Evolutionary conservation across 257 asterid species (phyloP), one percentile per base, ranked within the genome.

Genomic region (Nicotiana knightiana): DNA sequence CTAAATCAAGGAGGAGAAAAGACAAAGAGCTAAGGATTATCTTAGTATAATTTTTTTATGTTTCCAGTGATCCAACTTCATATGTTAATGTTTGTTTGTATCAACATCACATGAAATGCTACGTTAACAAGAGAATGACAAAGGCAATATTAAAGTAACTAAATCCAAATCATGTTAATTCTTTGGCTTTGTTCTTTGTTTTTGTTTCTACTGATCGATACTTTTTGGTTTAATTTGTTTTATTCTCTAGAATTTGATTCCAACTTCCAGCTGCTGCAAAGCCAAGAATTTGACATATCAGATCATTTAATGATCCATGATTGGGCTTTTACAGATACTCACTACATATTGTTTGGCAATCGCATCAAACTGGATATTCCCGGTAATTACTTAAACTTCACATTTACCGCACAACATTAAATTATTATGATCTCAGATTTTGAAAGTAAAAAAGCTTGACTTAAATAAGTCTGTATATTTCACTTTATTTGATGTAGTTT

Each of bases 271-370:
- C 76, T 93, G 83, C 57, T 94, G 68, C 92, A 91, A 82, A 92
- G 94, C 86, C 93, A 90, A 83, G 98, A 94, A 82, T 96, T 91
- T 86, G 85, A 76, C 86, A 93, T 96, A 68, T 94, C 97, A 0
- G 99, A 96, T 81, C 99, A 96, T 76, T 85, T 96, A 80, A 96
- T 96, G 99, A 93, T 94, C 84, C 99, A 96, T 67, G 99, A 96
- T 86, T 96, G 99, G 98, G 99, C 99, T 30, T 92, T 91, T 79
- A 96, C 99, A 0, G 97, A 94, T 81, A 87, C 87, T 75, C 91
- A 93, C 77, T 96, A 96, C 90, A 91, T 96, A 76, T 82, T 96
- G 85, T 94, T 94, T 78, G 99, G 95, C 30, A 96, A 96, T 75
- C 95, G 99, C 70, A 94, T 96, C 91, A 96, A 96, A 86, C 89